Percentiles rank a stretch among this genome's conserved stretches.
These are phyloP conservation scores for Amanita exitialis DNA, from an alignment of 768 basidiomycete genomes.

Conservation along the genomic window DNA sequence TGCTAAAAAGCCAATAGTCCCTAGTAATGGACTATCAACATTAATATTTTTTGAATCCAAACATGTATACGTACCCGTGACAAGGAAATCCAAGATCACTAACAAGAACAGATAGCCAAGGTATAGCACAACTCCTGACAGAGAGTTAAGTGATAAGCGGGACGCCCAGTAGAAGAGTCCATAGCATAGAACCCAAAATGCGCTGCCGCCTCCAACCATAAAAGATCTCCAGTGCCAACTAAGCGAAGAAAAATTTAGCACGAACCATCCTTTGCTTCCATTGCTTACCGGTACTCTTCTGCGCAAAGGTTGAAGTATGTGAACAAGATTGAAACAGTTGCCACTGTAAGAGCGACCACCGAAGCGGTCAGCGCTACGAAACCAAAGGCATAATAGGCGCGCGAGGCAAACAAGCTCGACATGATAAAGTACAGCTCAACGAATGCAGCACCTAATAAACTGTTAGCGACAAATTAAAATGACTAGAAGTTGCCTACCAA, in stretches of 20 bases:
- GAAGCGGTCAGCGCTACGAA: conserved; percentile 83
- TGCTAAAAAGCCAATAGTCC: conserved; percentile 86
- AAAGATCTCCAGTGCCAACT: conserved; percentile 98
- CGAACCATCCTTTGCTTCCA: background rate
- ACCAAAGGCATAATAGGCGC: conserved; percentile 94
- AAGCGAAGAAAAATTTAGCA: background rate
- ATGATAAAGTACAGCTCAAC: conserved; percentile 92
- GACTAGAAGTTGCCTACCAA: conserved; percentile 39
- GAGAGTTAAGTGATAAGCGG: conserved; percentile 74
- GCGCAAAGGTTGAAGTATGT: conserved; percentile 89
- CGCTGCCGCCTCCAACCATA: conserved; percentile 83
- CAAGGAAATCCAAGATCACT: conserved; percentile 75
- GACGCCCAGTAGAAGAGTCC: conserved; percentile 86
- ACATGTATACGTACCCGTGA: conserved; percentile 52
- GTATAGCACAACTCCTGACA: conserved; percentile 76
- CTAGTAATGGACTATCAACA: conserved; percentile 23
- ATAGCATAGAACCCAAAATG: conserved; percentile 85
- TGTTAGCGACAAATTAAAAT: conserved; percentile 5
- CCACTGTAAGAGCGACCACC: conserved; percentile 79
- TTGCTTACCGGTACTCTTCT: conserved; percentile 78
- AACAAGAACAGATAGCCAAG: conserved; percentile 86
- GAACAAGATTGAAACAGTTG: conserved; percentile 83
- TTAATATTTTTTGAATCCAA: background rate
- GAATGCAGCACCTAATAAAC: conserved; percentile 73
- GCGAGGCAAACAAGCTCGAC: conserved; percentile 83